A percentile compares a stretch with the other conserved stretches of the same genome.
phyloP scores from a whole-genome alignment of 306 rosid genomes.

The Chamaecrista fasciculata region DNA sequence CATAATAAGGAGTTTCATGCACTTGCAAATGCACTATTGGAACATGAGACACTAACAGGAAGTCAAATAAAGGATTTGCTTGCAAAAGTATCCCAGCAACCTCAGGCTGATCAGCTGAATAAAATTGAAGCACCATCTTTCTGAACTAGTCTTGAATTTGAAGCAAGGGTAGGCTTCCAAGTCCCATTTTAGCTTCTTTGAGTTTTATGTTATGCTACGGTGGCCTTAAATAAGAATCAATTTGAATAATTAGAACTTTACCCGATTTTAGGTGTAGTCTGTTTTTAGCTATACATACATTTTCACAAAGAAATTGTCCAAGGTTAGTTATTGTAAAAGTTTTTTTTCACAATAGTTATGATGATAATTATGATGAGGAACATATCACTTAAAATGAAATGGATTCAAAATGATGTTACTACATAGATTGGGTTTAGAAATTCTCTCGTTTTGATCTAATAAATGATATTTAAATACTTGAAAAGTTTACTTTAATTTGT shows the following conservation, averaged over 20 bases:
- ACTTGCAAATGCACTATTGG: conserved; percentile 83
- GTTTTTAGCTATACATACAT: too few relatives aligned
- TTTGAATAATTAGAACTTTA: too few relatives aligned
- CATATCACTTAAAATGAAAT: neutral
- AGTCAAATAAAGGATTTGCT: conserved; percentile 65
- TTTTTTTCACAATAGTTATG: neutral
- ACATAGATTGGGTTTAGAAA: neutral
- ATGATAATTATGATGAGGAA: neutral
- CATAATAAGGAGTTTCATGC: conserved; percentile 79
- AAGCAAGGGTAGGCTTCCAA: too few relatives aligned
- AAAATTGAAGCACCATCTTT: conserved; percentile 46
- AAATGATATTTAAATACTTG: too few relatives aligned
- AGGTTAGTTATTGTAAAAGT: neutral
- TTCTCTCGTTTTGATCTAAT: neutral
- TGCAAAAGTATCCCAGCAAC: conserved; percentile 52
- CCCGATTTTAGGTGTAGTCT: too few relatives aligned
- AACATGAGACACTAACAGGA: conserved; percentile 75
- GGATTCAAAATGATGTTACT: neutral
- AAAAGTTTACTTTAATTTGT: too few relatives aligned
- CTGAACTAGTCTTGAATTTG: too few relatives aligned
- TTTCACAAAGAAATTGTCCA: neutral
- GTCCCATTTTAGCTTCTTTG: too few relatives aligned
- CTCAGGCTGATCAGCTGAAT: conserved; percentile 40
- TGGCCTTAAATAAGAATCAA: too few relatives aligned
- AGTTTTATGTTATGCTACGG: too few relatives aligned